Conservation (phyloP, 306 rosid genomes). For the Cicer judaicum region DNA sequence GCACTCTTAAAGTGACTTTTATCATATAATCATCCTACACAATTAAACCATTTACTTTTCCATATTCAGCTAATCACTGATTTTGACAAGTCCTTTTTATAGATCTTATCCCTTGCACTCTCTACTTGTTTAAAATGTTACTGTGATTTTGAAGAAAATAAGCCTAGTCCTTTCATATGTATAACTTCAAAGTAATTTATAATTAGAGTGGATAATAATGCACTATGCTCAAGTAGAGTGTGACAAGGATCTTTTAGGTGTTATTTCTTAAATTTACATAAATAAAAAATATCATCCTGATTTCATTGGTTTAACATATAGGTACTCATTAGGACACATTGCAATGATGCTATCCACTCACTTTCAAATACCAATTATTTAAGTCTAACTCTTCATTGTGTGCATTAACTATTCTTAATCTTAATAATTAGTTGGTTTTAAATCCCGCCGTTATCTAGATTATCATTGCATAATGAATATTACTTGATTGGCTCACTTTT, state of each 20-base stretch:
- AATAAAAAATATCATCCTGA: slow-evolving; percentile 25
- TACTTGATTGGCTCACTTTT: slow-evolving; percentile 44
- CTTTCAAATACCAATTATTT: slow-evolving; percentile 41
- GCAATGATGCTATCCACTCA: slow-evolving; percentile 42
- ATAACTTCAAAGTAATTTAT: slow-evolving; percentile 40
- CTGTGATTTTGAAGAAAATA: slow-evolving; percentile 21
- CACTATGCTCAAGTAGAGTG: slow-evolving; percentile 54
- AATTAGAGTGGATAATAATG: slow-evolving; percentile 52
- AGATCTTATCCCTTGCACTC: slow-evolving; percentile 13
- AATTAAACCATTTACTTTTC: slow-evolving; percentile 26
- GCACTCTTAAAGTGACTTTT: slow-evolving; percentile 14
- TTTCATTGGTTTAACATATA: slow-evolving; percentile 28
- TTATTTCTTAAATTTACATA: slow-evolving; percentile 31
- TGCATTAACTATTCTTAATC: slow-evolving; percentile 43
- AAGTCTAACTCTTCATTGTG: slow-evolving; percentile 25
- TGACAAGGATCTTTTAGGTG: slow-evolving; percentile 49
- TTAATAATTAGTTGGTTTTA: slow-evolving; percentile 33
- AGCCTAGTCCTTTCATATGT: slow-evolving; percentile 27
- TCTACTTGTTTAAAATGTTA: slow-evolving; percentile 34
- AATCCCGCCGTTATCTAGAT: slow-evolving; percentile 34
- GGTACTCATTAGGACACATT: slow-evolving; percentile 41
- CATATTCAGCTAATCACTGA: slow-evolving; percentile 31
- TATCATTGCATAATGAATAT: slow-evolving; percentile 44
- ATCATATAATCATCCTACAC: slow-evolving; percentile 24
- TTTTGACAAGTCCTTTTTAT: slow-evolving; percentile 18